Evolutionary conservation across 2,329 filamentous ascomycete genomes (phyloP), one percentile per base, ranked within the genome.

Genomic region (Knufia fluminis): DNA sequence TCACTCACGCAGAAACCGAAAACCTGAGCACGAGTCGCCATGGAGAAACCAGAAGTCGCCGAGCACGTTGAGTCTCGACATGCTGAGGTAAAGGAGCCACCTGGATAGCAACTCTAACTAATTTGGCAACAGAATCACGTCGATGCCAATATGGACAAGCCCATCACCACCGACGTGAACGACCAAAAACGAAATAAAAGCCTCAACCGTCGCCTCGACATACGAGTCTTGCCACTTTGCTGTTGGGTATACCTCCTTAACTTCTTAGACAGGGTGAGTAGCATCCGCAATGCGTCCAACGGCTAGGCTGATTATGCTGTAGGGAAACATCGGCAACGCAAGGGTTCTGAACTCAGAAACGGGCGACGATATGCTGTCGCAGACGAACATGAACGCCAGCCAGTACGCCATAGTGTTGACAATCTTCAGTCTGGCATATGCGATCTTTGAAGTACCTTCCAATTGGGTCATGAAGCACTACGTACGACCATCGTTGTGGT

Each of bases 301-400:
- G 26, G 12, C 6, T 12, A 12, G 26, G 6, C 26, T 12, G 6
- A 28, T 6, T 28, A 12, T 28, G 6, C 26, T 28, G 26, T 28
- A n/a, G 10, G 76, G 78, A 49, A 86, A 85, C 63, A 85, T 86
- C 50, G 80, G 71, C 50, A 83, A 83, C 61, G 80, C 81, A 36
- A 80, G 78, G 63, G 77, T 84, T 22, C 70, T 85, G 53, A 85
- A 86, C 60, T 67, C 73, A 17, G 70, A 76, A 9, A 75, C 75
- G 0, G 63, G 71, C 39, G 69, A 85, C 61, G 80, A 84, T 65
- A 73, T 86, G 56, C 73, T 84, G 31, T 69, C 72, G 16, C 74
- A 79, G 59, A 81, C 80, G 1, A 57, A 71, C 54, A 83, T 85
- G 76, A 78, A 75, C 1, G 71, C 75, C 46, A 70, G 74, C 60